phyloP scores from a whole-genome alignment of 495 filamentous ascomycete genomes.

The Penicillium manginii region DNA sequence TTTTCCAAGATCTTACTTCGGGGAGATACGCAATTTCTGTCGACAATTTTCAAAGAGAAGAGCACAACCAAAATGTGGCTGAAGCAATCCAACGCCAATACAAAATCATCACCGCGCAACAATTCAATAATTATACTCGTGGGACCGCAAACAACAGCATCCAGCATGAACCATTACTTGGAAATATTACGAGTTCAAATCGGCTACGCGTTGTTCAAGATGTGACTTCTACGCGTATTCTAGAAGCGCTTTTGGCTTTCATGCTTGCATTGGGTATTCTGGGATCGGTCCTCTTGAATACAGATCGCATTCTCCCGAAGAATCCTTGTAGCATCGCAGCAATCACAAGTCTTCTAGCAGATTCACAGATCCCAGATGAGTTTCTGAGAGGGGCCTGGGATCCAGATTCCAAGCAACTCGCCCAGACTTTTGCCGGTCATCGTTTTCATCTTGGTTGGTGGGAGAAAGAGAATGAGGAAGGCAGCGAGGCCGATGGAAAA shows the following conservation, averaged over 20 bases:
- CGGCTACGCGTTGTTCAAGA: conserved; percentile 31
- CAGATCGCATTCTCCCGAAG: conserved; percentile 34
- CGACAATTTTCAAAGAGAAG: background rate
- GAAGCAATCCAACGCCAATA: conserved; percentile 12
- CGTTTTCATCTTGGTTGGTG: conserved; percentile 14
- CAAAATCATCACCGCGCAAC: conserved; percentile 14
- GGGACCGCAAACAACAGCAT: conserved; percentile 8
- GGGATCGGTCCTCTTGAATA: conserved; percentile 26
- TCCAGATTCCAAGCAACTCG: background rate
- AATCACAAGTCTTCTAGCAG: conserved; percentile 33
- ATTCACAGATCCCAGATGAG: conserved; percentile 16
- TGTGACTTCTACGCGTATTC: conserved; percentile 32
- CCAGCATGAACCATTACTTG: background rate
- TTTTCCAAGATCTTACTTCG: conserved; percentile 3
- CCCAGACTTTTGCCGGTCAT: background rate
- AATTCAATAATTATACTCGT: conserved; percentile 10
- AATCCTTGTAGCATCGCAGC: conserved; percentile 35
- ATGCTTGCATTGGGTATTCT: conserved; percentile 20
- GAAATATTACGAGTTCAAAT: conserved; percentile 8
- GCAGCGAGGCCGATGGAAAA: background rate
- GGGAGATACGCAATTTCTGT: conserved; percentile 9
- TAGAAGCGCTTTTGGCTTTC: conserved; percentile 32
- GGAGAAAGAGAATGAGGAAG: background rate
- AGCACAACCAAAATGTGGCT: background rate
- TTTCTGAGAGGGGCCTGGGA: background rate